Evolutionary conservation across 1,284 basidiomycete genomes (phyloP).

Genomic region (Melampsora larici-populina): DNA sequence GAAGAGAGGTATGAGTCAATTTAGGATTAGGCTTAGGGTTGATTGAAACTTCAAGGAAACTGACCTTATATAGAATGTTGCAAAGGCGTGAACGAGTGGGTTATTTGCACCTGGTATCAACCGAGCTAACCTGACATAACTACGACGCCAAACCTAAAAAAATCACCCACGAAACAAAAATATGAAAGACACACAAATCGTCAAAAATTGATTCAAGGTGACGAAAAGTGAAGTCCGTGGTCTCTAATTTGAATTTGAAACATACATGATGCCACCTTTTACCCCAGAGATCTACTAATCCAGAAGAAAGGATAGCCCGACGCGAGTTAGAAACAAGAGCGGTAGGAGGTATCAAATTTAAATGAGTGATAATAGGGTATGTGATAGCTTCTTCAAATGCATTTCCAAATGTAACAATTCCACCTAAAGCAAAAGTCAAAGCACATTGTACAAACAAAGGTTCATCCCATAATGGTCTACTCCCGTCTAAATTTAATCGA

Average conservation of each 20-base stretch:
- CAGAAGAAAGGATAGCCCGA: conserved; percentile 20
- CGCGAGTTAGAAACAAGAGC: conserved; percentile 23
- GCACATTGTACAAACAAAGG: conserved; percentile 18
- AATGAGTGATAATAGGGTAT: conserved; percentile 22
- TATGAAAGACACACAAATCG: no score
- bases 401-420: conserved; percentile 22
- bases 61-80: conserved; percentile 25
- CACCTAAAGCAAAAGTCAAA: conserved; percentile 27
- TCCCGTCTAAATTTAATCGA: conserved; percentile 3
- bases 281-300: conserved; percentile 23
- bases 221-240: no score
- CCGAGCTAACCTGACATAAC: conserved; percentile 12
- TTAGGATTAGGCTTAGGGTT: not conserved
- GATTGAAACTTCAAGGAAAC: not conserved
- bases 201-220: no score
- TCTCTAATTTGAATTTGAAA: no score
- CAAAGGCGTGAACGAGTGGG: conserved; percentile 6
- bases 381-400: conserved; percentile 25
- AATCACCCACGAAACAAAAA: no score
- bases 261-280: conserved; percentile 35
- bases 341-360: conserved; percentile 22
- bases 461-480: not conserved
- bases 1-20: not conserved
- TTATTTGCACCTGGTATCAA: conserved; percentile 13
- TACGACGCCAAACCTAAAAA: conserved; percentile 8